Percentiles rank a stretch among this genome's conserved stretches.
These are phyloP conservation scores for Russula griseocarnosa DNA, from an alignment of 768 basidiomycete species.

Conservation along the genomic window DNA sequence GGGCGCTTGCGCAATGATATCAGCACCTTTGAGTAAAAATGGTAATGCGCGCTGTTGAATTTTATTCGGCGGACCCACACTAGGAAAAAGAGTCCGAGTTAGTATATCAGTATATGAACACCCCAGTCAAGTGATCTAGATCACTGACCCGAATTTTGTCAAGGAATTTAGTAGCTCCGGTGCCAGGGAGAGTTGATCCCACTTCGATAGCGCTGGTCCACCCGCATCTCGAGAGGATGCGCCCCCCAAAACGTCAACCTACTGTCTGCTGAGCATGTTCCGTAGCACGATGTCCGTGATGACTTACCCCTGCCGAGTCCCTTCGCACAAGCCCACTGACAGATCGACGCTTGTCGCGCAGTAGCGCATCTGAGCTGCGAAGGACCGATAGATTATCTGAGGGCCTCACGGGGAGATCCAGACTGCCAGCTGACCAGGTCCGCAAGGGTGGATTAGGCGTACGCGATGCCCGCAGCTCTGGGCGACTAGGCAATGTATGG, in stretches of 20 bases:
- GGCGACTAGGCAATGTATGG: constrained; percentile 60
- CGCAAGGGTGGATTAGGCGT: constrained; percentile 68
- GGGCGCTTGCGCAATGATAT: constrained; percentile 98
- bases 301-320: constrained; percentile 68
- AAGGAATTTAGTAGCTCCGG: constrained; percentile 86
- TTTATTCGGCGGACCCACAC: constrained; percentile 97
- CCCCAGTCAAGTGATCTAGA: constrained; percentile 18
- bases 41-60: constrained; percentile 97
- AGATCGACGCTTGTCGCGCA: constrained; percentile 73
- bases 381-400: constrained; percentile 38
- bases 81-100: constrained; percentile 34
- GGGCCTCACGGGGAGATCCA: constrained; percentile 66
- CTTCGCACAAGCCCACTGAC: constrained; percentile 64
- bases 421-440: constrained; percentile 79
- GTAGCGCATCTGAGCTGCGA: constrained; percentile 41
- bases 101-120: constrained; percentile 1
- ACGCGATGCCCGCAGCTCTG: constrained; percentile 59
- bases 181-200: constrained; percentile 87
- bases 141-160: constrained; percentile 85
- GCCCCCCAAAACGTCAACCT: constrained; percentile 53
- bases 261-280: constrained; percentile 24
- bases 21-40: constrained; percentile 87
- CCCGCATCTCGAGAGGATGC: constrained; percentile 54
- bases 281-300: constrained; percentile 23
- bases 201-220: constrained; percentile 86